These are phyloP conservation scores for Protomyces arabidopsidicola DNA, from an alignment of 1,139 yeast genomes.

Conservation along the genomic window DNA sequence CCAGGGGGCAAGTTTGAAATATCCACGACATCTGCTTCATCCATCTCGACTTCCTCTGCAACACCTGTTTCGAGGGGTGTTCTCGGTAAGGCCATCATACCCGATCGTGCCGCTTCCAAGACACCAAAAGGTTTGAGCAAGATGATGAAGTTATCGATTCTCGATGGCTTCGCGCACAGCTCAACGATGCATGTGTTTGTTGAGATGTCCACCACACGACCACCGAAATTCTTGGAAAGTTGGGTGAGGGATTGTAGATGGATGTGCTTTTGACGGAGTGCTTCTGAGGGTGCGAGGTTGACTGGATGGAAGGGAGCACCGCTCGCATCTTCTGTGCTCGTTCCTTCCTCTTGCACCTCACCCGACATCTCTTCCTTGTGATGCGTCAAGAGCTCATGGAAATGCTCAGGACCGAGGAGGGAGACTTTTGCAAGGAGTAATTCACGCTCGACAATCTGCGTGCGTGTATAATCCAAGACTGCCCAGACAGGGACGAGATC, in stretches of 20 bases:
- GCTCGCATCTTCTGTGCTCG: slow-evolving; percentile 35
- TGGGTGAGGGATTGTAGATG: slow-evolving; percentile 81
- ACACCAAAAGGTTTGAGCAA: slow-evolving; percentile 93
- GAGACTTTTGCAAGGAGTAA: slow-evolving; percentile 86
- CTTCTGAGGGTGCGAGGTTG: slow-evolving; percentile 84
- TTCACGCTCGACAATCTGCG: slow-evolving; percentile 88
- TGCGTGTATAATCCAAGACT: slow-evolving; percentile 85
- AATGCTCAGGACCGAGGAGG: slow-evolving; percentile 91
- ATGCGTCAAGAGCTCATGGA: slow-evolving; percentile 86
- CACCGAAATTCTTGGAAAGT: slow-evolving; percentile 83
- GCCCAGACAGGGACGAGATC: slow-evolving; percentile 98
- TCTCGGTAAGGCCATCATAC: slow-evolving; percentile 98
- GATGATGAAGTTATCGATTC: slow-evolving; percentile 79
- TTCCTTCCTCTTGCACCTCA: slow-evolving; percentile 29
- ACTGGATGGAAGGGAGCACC: slow-evolving; percentile 60
- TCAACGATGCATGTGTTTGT: slow-evolving; percentile 93
- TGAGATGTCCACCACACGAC: slow-evolving; percentile 83
- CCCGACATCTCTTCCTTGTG: slow-evolving; percentile 44
- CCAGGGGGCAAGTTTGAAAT: slow-evolving; percentile 74
- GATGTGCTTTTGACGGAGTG: slow-evolving; percentile 85
- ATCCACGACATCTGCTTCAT: slow-evolving; percentile 57
- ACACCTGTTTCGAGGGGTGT: slow-evolving; percentile 65
- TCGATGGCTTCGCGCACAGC: slow-evolving; percentile 86
- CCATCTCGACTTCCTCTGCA: slow-evolving; percentile 49
- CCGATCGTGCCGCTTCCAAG: slow-evolving; percentile 92